Percentiles rank a stretch among this genome's conserved stretches.
Conservation (phyloP, 257 asterid genomes). For the Solanum sitiens region DNA sequence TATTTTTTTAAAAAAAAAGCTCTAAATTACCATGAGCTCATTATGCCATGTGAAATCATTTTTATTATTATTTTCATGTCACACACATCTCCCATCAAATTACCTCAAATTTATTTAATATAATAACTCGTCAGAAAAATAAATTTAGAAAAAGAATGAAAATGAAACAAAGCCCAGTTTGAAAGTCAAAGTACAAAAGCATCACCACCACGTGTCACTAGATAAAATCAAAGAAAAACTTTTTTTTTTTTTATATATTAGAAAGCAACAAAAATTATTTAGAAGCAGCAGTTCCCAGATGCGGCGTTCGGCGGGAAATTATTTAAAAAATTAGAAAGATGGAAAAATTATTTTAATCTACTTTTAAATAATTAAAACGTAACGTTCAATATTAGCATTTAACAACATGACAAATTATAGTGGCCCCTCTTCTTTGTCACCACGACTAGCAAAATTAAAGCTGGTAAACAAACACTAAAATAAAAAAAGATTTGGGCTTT, state of each 20-base stretch:
- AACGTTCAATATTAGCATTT: not conserved
- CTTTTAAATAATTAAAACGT: not conserved
- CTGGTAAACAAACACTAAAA: not conserved
- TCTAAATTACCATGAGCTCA: not conserved
- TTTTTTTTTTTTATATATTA: not conserved
- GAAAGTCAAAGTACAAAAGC: not conserved
- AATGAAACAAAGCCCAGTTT: not conserved
- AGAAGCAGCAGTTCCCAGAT: conserved; percentile 77
- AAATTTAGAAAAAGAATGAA: no score
- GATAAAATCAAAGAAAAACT: not conserved
- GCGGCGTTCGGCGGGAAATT: conserved; percentile 90
- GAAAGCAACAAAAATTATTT: conserved; percentile 24
- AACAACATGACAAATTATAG: not conserved
- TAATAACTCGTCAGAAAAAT: no score
- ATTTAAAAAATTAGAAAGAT: not conserved
- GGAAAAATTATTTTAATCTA: not conserved
- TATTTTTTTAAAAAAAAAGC: no score
- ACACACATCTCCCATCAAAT: not conserved
- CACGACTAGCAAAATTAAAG: not conserved
- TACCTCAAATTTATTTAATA: not conserved
- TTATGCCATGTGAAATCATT: not conserved
- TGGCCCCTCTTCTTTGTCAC: not conserved
- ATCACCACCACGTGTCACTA: conserved; percentile 17
- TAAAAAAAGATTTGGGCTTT: not conserved
- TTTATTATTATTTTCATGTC: no score